Evolutionary conservation across 805 yeast species (phyloP).

Genomic region (Cyberlindnera euphorbiiphila): DNA sequence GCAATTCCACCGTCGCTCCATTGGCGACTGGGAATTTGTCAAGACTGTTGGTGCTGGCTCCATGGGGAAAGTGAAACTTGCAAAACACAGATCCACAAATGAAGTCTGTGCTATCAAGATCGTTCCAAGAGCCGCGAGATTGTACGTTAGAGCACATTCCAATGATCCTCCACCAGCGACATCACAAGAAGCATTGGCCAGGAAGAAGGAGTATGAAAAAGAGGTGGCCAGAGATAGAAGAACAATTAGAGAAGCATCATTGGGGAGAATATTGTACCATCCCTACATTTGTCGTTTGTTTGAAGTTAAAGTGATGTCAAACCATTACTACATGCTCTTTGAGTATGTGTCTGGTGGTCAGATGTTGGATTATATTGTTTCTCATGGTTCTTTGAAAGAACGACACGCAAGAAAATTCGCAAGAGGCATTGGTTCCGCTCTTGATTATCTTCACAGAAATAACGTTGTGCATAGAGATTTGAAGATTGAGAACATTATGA

Average conservation of each 20-base stretch:
- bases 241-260: constrained; percentile 91
- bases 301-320: constrained; percentile 95
- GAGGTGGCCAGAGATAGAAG: constrained; percentile 89
- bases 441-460: constrained; percentile 89
- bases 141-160: constrained; percentile 68
- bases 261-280: constrained; percentile 85
- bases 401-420: constrained; percentile 93
- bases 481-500: constrained; percentile 94
- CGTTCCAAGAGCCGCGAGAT: constrained; percentile 82
- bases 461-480: constrained; percentile 96
- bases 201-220: constrained; percentile 69
- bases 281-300: constrained; percentile 88
- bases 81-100: constrained; percentile 75
- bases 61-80: constrained; percentile 97
- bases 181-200: constrained; percentile 52
- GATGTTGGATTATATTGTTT: constrained; percentile 92
- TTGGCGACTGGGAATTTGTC: constrained; percentile 96
- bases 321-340: constrained; percentile 93
- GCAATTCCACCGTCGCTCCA: constrained; percentile 72
- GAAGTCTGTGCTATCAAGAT: constrained; percentile 91
- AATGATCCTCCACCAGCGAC: constrained; percentile 63
- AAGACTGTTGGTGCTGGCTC: constrained; percentile 98
- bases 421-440: constrained; percentile 88
- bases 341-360: constrained; percentile 98
- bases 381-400: constrained; percentile 93